Evolutionary conservation across 2,329 filamentous ascomycete species (phyloP).

Genomic region (Diaporthe eres): DNA sequence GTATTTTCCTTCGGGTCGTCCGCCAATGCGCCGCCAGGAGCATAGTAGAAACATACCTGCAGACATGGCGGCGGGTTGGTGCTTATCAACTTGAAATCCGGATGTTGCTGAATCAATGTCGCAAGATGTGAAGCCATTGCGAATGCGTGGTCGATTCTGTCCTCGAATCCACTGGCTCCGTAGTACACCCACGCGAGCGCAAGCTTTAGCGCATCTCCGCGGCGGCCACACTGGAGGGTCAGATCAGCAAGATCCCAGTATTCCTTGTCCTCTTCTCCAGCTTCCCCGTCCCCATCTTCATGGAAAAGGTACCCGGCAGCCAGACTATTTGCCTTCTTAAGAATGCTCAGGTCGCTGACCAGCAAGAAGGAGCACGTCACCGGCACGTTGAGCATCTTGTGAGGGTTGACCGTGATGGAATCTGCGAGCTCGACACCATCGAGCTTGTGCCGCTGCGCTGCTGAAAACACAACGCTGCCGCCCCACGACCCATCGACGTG

Average conservation of each 20-base stretch:
- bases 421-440: constrained; percentile 80
- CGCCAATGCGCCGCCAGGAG: constrained; percentile 66
- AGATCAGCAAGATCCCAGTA: constrained; percentile 89
- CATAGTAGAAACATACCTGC: constrained; percentile 95
- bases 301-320: constrained; percentile 92
- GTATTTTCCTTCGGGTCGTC: constrained; percentile 61
- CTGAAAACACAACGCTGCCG: constrained; percentile 83
- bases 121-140: constrained; percentile 78
- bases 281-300: constrained; percentile 41
- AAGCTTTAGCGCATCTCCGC: constrained; percentile 88
- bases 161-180: constrained; percentile 79
- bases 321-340: constrained; percentile 87
- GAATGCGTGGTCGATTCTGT: constrained; percentile 80
- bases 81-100: constrained; percentile 79
- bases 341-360: constrained; percentile 79
- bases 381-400: constrained; percentile 96
- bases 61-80: constrained; percentile 86
- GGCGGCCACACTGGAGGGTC: constrained; percentile 91
- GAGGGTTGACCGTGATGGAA: constrained; percentile 89
- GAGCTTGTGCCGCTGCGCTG: constrained; percentile 69
- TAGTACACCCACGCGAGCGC: constrained; percentile 93
- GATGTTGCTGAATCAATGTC: constrained; percentile 64
- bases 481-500: constrained; percentile 96
- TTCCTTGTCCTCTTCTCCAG: constrained; percentile 63
- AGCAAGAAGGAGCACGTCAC: constrained; percentile 92